Conservation (phyloP, 208 protist species). For the Tritrichomonas musculus region DNA sequence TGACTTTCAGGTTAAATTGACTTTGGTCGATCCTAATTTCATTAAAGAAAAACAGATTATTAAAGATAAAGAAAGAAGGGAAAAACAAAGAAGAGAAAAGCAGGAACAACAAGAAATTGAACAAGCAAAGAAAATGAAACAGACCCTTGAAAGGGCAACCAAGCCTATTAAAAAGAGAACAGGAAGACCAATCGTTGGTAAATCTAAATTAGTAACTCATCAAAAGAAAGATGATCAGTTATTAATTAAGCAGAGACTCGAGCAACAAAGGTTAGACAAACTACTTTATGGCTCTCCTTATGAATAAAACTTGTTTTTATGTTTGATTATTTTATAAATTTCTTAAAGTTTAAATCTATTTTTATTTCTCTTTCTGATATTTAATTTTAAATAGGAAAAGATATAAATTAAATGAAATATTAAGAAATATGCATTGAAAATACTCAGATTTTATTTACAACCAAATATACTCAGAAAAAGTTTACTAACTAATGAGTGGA, state of each 20-base stretch:
- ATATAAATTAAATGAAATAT: too few species aligned
- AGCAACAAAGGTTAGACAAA: not conserved
- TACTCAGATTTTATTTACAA: too few species aligned
- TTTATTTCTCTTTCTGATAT: too few species aligned
- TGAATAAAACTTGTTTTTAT: conserved; percentile 8
- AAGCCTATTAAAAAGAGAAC: not conserved
- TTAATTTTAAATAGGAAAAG: too few species aligned
- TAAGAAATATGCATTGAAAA: too few species aligned
- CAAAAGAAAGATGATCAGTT: not conserved
- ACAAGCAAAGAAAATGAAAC: not conserved
- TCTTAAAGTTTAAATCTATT: not conserved
- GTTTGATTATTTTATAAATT: not conserved
- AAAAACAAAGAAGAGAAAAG: not conserved
- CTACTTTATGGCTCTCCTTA: not conserved
- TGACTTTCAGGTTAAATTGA: not conserved
- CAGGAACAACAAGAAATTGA: not conserved
- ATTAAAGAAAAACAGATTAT: not conserved
- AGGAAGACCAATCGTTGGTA: not conserved
- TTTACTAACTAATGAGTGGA: too few species aligned
- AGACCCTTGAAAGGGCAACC: not conserved
- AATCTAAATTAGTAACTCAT: too few species aligned
- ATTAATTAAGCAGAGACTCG: not conserved
- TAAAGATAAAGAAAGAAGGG: not conserved
- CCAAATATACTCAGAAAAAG: too few species aligned
- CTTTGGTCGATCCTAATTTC: not conserved